phyloP scores from a whole-genome alignment of 495 filamentous ascomycete species.

The Opeltia flavorubescens region DNA sequence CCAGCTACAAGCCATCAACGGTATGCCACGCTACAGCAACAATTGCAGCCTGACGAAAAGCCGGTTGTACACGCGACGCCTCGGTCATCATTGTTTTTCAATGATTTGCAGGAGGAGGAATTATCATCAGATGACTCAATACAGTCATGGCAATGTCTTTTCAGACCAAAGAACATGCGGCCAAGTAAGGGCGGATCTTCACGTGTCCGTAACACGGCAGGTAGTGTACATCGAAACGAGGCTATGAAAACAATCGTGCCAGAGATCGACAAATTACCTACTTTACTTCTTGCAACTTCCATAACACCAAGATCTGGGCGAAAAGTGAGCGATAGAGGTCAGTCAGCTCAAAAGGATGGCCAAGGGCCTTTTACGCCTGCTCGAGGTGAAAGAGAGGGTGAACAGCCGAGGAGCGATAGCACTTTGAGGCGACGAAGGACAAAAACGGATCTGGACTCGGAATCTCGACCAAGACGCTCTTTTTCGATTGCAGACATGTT shows the following conservation, averaged over 20 bases:
- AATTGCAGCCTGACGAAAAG: conserved; percentile 7
- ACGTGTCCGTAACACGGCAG: conserved; percentile 15
- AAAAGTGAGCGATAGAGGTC: conserved; percentile 2
- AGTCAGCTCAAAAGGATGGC: conserved; percentile 6
- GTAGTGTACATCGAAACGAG: conserved; percentile 13
- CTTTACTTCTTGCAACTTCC: conserved; percentile 27
- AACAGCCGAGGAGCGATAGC: background rate
- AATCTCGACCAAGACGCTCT: conserved; percentile 18
- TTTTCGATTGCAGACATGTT: conserved; percentile 23
- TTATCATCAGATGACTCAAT: conserved; percentile 7
- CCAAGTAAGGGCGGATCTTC: conserved; percentile 23
- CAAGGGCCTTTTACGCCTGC: conserved; percentile 16
- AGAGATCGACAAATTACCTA: conserved; percentile 18
- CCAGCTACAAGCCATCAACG: conserved; percentile 83
- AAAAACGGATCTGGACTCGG: background rate
- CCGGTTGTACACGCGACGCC: background rate
- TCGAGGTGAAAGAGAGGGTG: background rate
- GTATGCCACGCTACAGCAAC: conserved; percentile 46
- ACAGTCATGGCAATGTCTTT: conserved; percentile 32
- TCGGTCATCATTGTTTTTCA: conserved; percentile 7
- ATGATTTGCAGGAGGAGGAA: conserved; percentile 9
- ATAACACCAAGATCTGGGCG: conserved; percentile 16
- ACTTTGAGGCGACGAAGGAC: background rate
- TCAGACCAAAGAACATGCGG: conserved; percentile 23
- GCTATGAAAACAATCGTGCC: conserved; percentile 21